Conservation (phyloP, 1,284 basidiomycete species). For the Blastosporella zonata region DNA sequence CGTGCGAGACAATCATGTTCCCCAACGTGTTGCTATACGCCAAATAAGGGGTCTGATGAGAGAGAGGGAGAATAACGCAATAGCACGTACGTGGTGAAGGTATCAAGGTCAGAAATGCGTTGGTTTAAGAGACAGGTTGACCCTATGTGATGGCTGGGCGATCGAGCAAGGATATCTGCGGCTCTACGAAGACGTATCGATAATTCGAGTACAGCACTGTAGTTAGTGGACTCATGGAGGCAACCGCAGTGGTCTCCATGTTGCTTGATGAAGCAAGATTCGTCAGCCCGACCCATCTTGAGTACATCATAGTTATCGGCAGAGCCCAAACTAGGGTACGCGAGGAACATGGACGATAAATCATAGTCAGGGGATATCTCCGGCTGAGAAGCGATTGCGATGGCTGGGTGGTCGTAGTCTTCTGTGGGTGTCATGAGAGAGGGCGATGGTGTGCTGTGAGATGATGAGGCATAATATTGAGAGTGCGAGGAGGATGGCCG, state of each 20-base stretch:
- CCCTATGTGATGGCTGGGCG: conserved; percentile 45
- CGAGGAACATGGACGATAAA: conserved; percentile 38
- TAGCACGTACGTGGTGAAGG: conserved; percentile 50
- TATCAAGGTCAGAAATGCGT: conserved; percentile 54
- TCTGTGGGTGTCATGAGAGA: conserved; percentile 38
- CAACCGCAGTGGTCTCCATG: conserved; percentile 53
- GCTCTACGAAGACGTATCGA: conserved; percentile 59
- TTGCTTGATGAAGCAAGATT: conserved; percentile 26
- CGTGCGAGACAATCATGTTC: conserved; percentile 27
- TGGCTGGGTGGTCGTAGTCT: conserved; percentile 33
- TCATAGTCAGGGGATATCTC: conserved; percentile 35
- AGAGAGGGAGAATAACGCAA: conserved; percentile 3
- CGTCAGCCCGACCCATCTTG: conserved; percentile 22
- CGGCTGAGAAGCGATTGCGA: conserved; percentile 25
- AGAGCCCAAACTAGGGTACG: conserved; percentile 32
- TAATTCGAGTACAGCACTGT: conserved; percentile 57
- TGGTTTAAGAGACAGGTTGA: conserved; percentile 49
- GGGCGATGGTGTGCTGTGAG: conserved; percentile 40
- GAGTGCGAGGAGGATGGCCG: conserved; percentile 22
- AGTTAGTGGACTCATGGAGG: conserved; percentile 48
- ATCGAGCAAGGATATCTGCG: conserved; percentile 50
- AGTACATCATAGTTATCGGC: conserved; percentile 25
- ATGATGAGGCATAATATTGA: conserved; percentile 32
- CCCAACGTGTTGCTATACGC: conserved; percentile 29
- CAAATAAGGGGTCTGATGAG: conserved; percentile 9